Evolutionary conservation across 176 grass and related monocot species (phyloP).

Genomic region (Metroxylon sagu): DNA sequence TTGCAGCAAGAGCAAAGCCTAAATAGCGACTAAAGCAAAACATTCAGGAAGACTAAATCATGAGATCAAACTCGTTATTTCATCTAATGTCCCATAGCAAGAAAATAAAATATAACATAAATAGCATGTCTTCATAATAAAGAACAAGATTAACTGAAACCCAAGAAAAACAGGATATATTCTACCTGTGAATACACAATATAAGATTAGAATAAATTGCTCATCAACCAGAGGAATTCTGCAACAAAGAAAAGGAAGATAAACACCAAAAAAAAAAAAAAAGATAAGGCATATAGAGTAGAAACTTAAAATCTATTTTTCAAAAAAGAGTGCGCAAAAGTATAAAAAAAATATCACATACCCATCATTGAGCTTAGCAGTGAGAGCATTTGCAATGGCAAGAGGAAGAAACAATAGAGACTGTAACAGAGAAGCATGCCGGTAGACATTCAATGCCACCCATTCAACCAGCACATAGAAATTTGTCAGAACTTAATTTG

Average conservation of each 20-base stretch:
- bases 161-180: neutral
- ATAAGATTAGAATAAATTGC: slow-evolving; percentile 62
- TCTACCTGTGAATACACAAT: slow-evolving; percentile 65
- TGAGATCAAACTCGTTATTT: no score
- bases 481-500: no score
- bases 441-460: no score
- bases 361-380: slow-evolving; percentile 77
- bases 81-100: no score
- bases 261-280: slow-evolving; percentile 1
- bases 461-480: no score
- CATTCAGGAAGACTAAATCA: no score
- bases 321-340: neutral
- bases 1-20: no score
- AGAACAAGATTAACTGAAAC: slow-evolving; percentile 1
- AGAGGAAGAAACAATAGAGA: slow-evolving; percentile 80
- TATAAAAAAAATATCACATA: slow-evolving; percentile 20
- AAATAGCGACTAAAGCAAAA: no score
- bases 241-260: neutral
- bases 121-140: no score
- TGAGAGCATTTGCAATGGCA: slow-evolving; percentile 91
- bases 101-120: no score
- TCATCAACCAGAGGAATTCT: slow-evolving; percentile 77
- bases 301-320: neutral
- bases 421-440: slow-evolving; percentile 24
- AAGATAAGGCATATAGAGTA: slow-evolving; percentile 3